These are phyloP conservation scores for Teratosphaeria zuluensis DNA, from an alignment of 2,329 filamentous ascomycete genomes.

Conservation along the genomic window DNA sequence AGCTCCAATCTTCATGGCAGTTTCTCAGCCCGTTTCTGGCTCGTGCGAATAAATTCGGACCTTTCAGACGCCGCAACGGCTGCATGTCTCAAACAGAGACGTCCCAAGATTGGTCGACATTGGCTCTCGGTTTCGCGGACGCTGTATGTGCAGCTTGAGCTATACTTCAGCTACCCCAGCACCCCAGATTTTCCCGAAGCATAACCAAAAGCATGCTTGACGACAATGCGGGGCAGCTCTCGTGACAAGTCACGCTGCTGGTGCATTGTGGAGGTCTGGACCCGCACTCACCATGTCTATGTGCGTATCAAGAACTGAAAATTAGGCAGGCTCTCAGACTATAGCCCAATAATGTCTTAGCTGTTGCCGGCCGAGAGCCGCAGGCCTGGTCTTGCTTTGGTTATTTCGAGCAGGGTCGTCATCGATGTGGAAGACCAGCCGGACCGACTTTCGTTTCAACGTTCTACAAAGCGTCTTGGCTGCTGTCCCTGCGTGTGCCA, in stretches of 20 bases:
- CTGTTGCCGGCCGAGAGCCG: not conserved
- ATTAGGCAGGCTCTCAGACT: not conserved
- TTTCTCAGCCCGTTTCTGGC: not conserved
- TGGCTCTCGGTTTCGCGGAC: not conserved
- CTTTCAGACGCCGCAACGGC: not conserved
- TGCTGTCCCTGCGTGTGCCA: not conserved
- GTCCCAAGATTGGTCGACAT: not conserved
- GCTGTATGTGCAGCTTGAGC: not conserved
- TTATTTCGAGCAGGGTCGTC: not conserved
- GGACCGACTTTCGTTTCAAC: not conserved
- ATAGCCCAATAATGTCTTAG: not conserved
- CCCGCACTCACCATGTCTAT: not conserved
- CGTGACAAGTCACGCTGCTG: not conserved
- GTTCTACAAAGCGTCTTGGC: not conserved
- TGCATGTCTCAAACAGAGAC: not conserved
- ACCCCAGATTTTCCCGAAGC: not conserved
- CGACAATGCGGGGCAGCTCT: not conserved
- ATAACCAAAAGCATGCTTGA: not conserved
- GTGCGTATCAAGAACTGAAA: not conserved
- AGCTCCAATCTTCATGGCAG: not conserved
- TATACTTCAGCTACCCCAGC: not conserved
- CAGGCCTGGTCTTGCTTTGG: not conserved
- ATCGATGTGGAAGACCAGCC: not conserved
- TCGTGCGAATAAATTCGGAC: not conserved
- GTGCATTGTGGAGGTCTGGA: not conserved